Percentiles rank a stretch among this genome's conserved stretches.
phyloP scores from a whole-genome alignment of 306 rosid species.

The Sechiopsis laciniata region DNA sequence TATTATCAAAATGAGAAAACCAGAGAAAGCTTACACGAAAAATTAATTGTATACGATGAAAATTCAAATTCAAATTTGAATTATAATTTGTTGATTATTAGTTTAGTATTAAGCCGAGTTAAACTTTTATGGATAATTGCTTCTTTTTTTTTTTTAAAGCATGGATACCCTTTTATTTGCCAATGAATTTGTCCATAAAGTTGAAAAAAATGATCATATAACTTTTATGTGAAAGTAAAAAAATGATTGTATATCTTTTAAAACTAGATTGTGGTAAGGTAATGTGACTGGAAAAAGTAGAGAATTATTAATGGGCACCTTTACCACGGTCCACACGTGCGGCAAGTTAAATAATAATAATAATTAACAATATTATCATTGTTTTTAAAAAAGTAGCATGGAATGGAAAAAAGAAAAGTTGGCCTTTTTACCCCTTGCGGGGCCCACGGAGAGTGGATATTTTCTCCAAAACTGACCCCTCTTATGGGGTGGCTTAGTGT shows the following conservation, averaged over 20 bases:
- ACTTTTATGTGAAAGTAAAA: neutral
- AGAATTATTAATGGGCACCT: neutral
- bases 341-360: neutral
- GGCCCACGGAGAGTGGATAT: constrained; percentile 55
- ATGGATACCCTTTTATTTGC: neutral
- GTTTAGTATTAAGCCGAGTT: too few relatives aligned
- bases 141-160: neutral
- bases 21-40: too few relatives aligned
- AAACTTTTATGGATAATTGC: too few relatives aligned
- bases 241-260: neutral
- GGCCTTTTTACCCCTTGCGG: constrained; percentile 9
- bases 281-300: constrained; percentile 4
- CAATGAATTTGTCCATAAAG: neutral
- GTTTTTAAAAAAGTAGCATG: neutral
- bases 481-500: constrained; percentile 41
- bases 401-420: neutral
- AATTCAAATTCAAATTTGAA: too few relatives aligned
- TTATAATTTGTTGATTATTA: too few relatives aligned
- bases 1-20: too few relatives aligned
- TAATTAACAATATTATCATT: neutral
- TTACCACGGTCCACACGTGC: constrained; percentile 19
- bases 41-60: too few relatives aligned
- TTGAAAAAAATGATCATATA: neutral
- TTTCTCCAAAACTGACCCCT: constrained; percentile 30
- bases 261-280: constrained; percentile 14